These are phyloP conservation scores for Pythium pyrilobum DNA, from an alignment of 352 stramenopile species.

Conservation along the genomic window DNA sequence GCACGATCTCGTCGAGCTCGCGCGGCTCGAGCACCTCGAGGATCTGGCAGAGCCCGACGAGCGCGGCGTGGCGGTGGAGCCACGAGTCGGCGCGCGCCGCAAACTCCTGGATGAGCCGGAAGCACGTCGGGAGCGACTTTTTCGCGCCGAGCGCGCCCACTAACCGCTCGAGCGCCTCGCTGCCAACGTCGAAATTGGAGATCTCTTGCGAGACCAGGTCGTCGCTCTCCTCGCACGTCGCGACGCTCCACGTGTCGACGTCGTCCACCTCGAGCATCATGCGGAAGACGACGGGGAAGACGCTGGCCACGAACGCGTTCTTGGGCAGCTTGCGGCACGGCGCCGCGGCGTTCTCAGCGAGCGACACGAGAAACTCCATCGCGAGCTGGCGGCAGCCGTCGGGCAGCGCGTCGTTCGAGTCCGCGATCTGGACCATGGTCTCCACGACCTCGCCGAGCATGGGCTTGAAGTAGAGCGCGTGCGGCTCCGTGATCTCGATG, in stretches of 20 bases:
- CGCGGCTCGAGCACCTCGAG: conserved; percentile 60
- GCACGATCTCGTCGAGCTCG: conserved; percentile 65
- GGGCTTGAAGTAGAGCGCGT: conserved; percentile 67
- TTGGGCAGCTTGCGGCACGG: conserved; percentile 63
- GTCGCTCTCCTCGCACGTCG: conserved; percentile 64
- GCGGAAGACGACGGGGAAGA: conserved; percentile 77
- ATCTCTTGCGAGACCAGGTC: conserved; percentile 62
- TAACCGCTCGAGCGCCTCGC: conserved; percentile 70
- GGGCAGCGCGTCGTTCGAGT: conserved; percentile 28
- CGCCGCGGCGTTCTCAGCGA: conserved; percentile 63
- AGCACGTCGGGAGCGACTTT: conserved; percentile 70
- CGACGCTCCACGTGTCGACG: conserved; percentile 61
- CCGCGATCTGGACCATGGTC: conserved; percentile 70
- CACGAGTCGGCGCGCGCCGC: conserved; percentile 53
- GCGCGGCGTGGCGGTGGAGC: conserved; percentile 68
- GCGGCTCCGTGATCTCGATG: conserved; percentile 73
- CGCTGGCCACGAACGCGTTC: conserved; percentile 64
- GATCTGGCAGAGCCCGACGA: conserved; percentile 81
- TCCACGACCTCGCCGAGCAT: conserved; percentile 52
- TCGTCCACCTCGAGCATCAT: conserved; percentile 84
- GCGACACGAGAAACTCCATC: conserved; percentile 81
- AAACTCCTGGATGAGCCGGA: conserved; percentile 74
- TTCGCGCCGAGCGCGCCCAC: conserved; percentile 58
- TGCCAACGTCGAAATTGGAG: conserved; percentile 85
- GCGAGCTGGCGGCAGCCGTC: conserved; percentile 73